Percentiles rank a stretch among this genome's conserved stretches.
These are phyloP conservation scores for Bipolaris sorokiniana DNA, from an alignment of 2,329 filamentous ascomycete genomes.

Conservation along the genomic window DNA sequence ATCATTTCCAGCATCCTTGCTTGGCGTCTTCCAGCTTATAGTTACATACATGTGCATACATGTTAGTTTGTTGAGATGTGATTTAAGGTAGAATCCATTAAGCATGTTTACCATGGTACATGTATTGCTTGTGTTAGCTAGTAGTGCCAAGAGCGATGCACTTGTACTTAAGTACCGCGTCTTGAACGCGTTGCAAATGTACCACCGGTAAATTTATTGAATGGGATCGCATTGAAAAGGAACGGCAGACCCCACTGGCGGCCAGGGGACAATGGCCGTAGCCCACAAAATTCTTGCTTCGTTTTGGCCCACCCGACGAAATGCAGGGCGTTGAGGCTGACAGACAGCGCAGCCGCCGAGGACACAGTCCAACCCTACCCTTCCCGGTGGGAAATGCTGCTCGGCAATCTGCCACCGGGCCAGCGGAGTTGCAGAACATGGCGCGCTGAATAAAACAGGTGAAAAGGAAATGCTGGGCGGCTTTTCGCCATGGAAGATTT, in stretches of 20 bases:
- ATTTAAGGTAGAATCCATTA: no score
- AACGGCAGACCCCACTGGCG: neutral
- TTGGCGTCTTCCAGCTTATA: neutral
- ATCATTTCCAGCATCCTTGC: constrained; percentile 1
- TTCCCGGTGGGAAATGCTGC: constrained; percentile 8
- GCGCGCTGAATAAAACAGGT: constrained; percentile 2
- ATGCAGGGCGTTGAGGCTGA: constrained; percentile 16
- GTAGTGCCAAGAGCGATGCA: neutral
- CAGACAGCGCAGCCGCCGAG: constrained; percentile 8
- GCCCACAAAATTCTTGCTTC: neutral
- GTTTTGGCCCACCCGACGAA: constrained; percentile 3
- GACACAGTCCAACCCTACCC: constrained; percentile 10
- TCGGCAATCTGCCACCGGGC: constrained; percentile 1
- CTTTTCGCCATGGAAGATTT: neutral
- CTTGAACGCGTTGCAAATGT: neutral
- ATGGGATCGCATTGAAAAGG: neutral
- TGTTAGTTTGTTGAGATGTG: neutral
- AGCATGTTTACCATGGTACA: neutral
- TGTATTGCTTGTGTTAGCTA: neutral
- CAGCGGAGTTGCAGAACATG: constrained; percentile 2
- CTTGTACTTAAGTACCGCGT: no score
- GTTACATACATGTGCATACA: neutral
- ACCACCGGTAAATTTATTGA: neutral
- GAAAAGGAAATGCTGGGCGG: neutral
- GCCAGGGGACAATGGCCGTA: neutral